Evolutionary conservation across 164 flowering plant genomes (phyloP), one percentile per base, ranked within the genome.

Genomic region (Aristolochia contorta): DNA sequence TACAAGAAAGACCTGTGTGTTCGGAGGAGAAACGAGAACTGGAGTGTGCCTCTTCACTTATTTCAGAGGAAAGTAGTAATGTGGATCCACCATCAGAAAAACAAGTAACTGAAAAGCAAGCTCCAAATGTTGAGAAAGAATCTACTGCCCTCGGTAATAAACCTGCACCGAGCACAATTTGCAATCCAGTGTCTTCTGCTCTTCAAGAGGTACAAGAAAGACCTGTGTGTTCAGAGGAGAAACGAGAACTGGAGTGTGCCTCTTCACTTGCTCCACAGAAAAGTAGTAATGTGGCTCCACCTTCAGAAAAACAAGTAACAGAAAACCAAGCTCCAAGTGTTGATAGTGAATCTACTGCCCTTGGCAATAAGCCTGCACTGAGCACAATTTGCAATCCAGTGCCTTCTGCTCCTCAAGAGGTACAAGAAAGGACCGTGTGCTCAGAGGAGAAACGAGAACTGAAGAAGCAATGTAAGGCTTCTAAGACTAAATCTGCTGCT

Each of bases 111-210:
- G 60, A 59, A 13, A 54, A 13, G 46, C 55, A 19, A 48, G 57
- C 32, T 54, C 47, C 50, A 20, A 12, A 15, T 22, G 33, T 56
- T 59, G 67, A 33, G 20, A 47, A 46, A 15, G 61, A 67, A 52
- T 37, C 49, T 7, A 41, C 46, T 32, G 27, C 47, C 46, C 33
- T 49, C 24, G 58, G 58, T 22, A 57, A 58, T 19, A 47, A 54
- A 46, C 24, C 54, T 19, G 25, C 49, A 12, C 58, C 61, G 2
- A 41, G 20, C 13, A 53, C 54, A 47, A 48, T 62, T 37, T 32
- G 4, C 33, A 32, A 32, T 7, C 33, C 33, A 32, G 3, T 32
- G 33, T 7, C 33, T 32, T 32, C 33, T 32, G 33, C 7, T 32
- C 3, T 7, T 32, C 33, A 32, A 32, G 33, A 32, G 33, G 33